Evolutionary conservation across 768 basidiomycete species (phyloP), one percentile per base, ranked within the genome.

Genomic region (Boletus tomentosulus): DNA sequence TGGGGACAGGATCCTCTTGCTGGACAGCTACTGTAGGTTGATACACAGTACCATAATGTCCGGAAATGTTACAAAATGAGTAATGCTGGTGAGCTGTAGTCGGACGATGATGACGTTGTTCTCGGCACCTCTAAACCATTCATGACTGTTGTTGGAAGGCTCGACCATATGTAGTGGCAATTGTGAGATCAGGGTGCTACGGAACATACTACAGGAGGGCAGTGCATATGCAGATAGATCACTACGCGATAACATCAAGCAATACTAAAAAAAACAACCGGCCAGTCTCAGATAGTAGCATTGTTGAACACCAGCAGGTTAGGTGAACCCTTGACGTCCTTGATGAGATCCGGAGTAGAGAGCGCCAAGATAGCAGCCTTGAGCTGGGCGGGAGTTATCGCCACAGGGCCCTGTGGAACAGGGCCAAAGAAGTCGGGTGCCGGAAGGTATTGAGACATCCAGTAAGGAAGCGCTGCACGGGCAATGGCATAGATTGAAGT

Each of bases 301-400:
- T 92, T 92, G 77, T 92, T 92, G 75, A 81, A 93, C 59, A 89
- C 79, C 64, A 94, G 76, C 67, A 83, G 57, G 74, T 94, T 92
- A 39, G 79, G 73, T 3, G 89, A 86, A 46, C 78, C 69, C 1
- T 58, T 50, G 3, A 73, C 57, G 10, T 79, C 76, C 0, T 52
- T 27, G 11, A 97, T 73, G 16, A 78, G 41, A 48, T 71, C 80
- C 45, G 66, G 62, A 51, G 76, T 86, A 12, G 87, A 71, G 5
- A 98, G 75, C 2, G 68, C 71, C 30, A 89, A 38, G 30, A 98
- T 59, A 6, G 88, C 87, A 54, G 78, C 73, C 85, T 92, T 97
- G 57, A 98, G 74, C 69, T 88, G 82, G 31, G 70, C 64, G 6
- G 95, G 89, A 4, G 82, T 80, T 22, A 96, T 62, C 39, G 68